Conservation (phyloP, 768 basidiomycete species). For the Lactarius trivialis region DNA sequence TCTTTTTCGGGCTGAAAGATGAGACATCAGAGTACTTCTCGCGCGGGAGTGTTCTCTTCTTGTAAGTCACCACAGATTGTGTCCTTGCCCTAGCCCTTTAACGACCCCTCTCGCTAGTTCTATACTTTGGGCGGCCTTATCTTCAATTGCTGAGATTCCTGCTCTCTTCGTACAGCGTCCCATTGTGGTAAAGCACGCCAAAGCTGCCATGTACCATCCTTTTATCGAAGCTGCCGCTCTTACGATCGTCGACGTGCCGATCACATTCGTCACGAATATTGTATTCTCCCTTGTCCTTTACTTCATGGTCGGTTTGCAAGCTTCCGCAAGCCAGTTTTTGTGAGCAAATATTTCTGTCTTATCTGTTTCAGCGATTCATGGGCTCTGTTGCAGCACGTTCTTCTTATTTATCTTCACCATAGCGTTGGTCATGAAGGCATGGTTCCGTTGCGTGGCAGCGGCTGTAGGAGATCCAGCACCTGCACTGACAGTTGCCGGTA, state of each 20-base stretch:
- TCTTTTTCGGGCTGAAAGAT: conserved; percentile 52
- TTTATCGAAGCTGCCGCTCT: conserved; percentile 51
- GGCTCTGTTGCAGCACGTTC: conserved; percentile 39
- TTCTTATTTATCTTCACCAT: conserved; percentile 52
- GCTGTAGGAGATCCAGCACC: conserved; percentile 51
- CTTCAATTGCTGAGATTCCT: conserved; percentile 59
- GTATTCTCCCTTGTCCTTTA: conserved; percentile 49
- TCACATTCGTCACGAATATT: conserved; percentile 42
- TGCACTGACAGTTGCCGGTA: conserved; percentile 53
- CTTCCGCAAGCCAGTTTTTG: conserved; percentile 57
- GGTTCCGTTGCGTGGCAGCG: conserved; percentile 66
- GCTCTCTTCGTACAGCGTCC: conserved; percentile 50
- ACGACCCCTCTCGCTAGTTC: conserved; percentile 34
- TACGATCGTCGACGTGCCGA: conserved; percentile 56
- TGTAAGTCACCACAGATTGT: conserved; percentile 36
- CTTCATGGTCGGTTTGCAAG: conserved; percentile 54
- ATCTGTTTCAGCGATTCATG: neutral
- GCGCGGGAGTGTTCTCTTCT: conserved; percentile 72
- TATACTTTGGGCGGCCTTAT: conserved; percentile 51
- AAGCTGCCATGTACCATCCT: conserved; percentile 58
- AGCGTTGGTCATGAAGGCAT: conserved; percentile 62
- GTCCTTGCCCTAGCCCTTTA: too few relatives aligned
- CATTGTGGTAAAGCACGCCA: conserved; percentile 50
- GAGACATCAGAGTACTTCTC: conserved; percentile 61
- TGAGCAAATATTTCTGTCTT: conserved; percentile 30